phyloP scores from a whole-genome alignment of 768 basidiomycete genomes.

The Suillus fuscotomentosus region DNA sequence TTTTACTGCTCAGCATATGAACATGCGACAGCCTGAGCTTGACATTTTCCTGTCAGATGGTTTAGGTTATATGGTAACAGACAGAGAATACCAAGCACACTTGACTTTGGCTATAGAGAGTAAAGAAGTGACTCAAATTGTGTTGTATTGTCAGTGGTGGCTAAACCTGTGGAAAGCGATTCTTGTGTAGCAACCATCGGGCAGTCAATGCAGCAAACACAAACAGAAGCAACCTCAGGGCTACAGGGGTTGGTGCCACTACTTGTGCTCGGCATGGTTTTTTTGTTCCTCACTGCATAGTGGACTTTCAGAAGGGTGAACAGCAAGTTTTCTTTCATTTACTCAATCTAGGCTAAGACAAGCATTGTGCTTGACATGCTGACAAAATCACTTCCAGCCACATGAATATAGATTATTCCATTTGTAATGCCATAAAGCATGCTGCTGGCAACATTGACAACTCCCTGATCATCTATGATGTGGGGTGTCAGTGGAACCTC shows the following conservation, averaged over 20 bases:
- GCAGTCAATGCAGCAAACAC: no score
- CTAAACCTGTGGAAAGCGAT: no score
- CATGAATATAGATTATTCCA: no score
- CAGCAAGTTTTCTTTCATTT: slow-evolving; percentile 8
- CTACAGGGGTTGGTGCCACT: no score
- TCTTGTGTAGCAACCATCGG: no score
- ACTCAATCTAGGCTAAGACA: neutral
- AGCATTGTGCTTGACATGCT: neutral
- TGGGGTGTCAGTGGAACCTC: no score
- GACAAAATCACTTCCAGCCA: neutral
- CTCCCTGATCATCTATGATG: no score
- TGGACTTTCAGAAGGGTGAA: slow-evolving; percentile 32
- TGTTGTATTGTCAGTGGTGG: no score
- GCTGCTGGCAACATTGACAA: no score
- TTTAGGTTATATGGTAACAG: slow-evolving; percentile 22
- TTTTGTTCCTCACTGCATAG: slow-evolving; percentile 16
- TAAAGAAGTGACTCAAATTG: slow-evolving; percentile 1
- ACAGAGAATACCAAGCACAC: slow-evolving; percentile 18
- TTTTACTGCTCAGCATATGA: slow-evolving; percentile 14
- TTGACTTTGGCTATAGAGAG: slow-evolving; percentile 8
- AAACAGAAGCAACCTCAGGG: no score
- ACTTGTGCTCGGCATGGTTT: no score
- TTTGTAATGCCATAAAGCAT: no score
- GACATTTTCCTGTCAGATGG: slow-evolving; percentile 29
- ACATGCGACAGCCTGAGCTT: slow-evolving; percentile 18